These are phyloP conservation scores for Purpureocillium takamizusanense DNA, from an alignment of 2,329 filamentous ascomycete species.

Conservation along the genomic window DNA sequence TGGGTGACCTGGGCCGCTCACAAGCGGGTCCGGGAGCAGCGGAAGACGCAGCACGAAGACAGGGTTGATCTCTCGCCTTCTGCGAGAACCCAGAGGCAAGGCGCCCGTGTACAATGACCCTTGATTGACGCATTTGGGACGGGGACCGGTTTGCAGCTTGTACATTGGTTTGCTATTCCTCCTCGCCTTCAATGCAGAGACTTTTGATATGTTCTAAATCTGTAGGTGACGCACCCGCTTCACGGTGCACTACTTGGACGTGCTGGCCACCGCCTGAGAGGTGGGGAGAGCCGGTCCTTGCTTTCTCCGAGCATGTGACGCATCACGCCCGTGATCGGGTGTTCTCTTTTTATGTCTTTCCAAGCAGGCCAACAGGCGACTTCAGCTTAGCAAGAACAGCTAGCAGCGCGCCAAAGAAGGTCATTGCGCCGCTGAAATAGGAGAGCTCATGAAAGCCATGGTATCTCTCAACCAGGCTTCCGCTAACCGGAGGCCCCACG, in stretches of 20 bases:
- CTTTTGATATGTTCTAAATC: slow-evolving; percentile 1
- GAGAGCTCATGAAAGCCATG: slow-evolving; percentile 2
- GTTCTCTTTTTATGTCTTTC: slow-evolving; percentile 1
- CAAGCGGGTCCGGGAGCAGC: background rate
- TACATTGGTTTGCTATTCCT: slow-evolving; percentile 17
- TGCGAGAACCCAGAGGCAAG: slow-evolving; percentile 15
- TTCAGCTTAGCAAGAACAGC: background rate
- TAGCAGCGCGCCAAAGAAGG: background rate
- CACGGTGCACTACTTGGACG: no score
- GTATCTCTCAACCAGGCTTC: slow-evolving; percentile 22
- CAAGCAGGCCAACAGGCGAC: background rate
- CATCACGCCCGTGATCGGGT: no score
- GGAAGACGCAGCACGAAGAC: background rate
- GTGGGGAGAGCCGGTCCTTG: no score
- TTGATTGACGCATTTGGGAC: slow-evolving; percentile 27
- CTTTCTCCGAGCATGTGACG: no score
- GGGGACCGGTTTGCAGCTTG: slow-evolving; percentile 17
- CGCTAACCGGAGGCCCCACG: slow-evolving; percentile 10
- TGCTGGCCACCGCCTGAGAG: no score
- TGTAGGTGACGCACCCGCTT: no score
- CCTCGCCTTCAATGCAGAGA: slow-evolving; percentile 10
- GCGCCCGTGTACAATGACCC: slow-evolving; percentile 32
- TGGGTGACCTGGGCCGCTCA: background rate
- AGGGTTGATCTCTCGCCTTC: slow-evolving; percentile 2
- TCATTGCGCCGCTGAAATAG: no score